Evolutionary conservation across 208 protist genomes (phyloP), one percentile per base, ranked within the genome.

Genomic region (Polymyxa betae): DNA sequence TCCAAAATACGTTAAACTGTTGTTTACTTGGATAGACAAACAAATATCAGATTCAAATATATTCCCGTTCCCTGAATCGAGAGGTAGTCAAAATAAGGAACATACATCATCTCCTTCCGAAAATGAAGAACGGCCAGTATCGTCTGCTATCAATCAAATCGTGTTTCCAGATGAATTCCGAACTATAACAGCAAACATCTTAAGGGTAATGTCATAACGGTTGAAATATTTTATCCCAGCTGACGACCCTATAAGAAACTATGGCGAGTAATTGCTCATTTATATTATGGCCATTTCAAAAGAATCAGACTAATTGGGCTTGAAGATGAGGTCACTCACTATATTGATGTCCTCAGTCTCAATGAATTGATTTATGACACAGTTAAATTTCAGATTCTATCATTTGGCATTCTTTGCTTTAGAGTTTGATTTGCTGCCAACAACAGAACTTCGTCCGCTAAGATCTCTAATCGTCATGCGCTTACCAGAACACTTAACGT

Each of bases 141-240:
- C 54, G n/a, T n/a, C 54, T 66, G 54, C 54, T 66, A 29, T 66
- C 54, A 29, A 66, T 66, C n/a, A n/a, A n/a, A 29, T 66, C 54
- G 54, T 32, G 20, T 66, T 66, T 29, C 54, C 54, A 29, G 54
- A 66, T 32, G 54, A 29, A 16, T 66, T 66, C 29, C 54, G 29
- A 66, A 32, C 54, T 16, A 66, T 66, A 16, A 29, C 29, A 29
- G 16, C 20, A 16, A 66, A 16, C 20, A 66, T 66, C 54, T 29
- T 66, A 16, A 66, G 29, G 54, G 54, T 66, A 29, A 16, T 66
- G 54, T 66, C 16, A 16, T 66, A 29, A 16, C 54, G 54, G 16
- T 29, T 16, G 54, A 29, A 66, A 66, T 66, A 16, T 16, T 66
- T 29, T 32, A 66, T 16, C 54, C 29, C 20, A 66, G 20, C 54